Conservation (phyloP, 2,329 filamentous ascomycete genomes). For the Ramichloridium luteum region DNA sequence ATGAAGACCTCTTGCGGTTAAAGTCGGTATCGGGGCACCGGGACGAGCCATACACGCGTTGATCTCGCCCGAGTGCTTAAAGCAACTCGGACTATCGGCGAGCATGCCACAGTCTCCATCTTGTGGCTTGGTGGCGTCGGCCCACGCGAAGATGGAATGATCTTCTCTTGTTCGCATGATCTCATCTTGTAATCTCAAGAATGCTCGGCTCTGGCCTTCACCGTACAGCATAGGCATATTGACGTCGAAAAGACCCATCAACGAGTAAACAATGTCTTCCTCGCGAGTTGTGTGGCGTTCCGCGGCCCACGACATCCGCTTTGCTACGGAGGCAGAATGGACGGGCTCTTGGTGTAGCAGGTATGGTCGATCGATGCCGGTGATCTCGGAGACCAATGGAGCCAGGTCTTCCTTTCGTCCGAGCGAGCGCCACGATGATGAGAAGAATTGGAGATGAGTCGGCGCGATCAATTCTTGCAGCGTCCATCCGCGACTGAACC, state of each 20-base stretch:
- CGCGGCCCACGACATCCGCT: conserved; percentile 10
- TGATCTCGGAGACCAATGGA: conserved; percentile 12
- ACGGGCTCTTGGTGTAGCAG: conserved; percentile 7
- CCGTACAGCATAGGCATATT: conserved; percentile 23
- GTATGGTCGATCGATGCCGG: conserved; percentile 18
- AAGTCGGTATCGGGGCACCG: background rate
- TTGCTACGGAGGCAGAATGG: conserved; percentile 5
- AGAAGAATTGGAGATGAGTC: conserved; percentile 4
- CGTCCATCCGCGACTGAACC: conserved; percentile 11
- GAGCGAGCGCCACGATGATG: background rate
- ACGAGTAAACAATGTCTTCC: conserved; percentile 35
- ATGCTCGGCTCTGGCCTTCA: conserved; percentile 8
- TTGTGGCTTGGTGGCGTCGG: background rate
- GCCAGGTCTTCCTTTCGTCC: conserved; percentile 4
- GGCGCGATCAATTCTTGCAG: conserved; percentile 11
- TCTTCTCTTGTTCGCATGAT: conserved; percentile 3
- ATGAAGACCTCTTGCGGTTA: background rate
- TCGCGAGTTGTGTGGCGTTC: conserved; percentile 7
- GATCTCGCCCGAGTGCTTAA: background rate
- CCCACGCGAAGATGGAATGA: background rate
- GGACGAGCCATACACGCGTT: background rate
- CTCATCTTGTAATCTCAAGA: conserved; percentile 8
- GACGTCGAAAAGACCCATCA: conserved; percentile 34
- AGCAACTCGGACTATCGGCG: background rate
- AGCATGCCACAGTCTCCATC: background rate